Conservation (phyloP, 2,329 filamentous ascomycete species). For the Biscogniauxia sp. region DNA sequence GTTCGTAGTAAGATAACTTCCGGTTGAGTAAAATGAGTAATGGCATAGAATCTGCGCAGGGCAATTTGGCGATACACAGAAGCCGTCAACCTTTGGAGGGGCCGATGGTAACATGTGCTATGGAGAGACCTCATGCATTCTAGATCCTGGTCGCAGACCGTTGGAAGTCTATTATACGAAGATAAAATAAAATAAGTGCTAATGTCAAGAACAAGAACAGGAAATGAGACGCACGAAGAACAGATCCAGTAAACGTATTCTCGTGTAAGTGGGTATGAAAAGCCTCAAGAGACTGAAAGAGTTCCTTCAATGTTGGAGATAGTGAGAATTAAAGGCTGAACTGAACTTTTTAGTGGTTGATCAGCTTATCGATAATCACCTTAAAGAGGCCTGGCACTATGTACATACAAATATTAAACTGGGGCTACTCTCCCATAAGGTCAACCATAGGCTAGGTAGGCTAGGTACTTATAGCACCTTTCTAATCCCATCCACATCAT, state of each 20-base stretch:
- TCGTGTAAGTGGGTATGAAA: conserved; percentile 17
- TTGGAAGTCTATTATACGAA: not conserved
- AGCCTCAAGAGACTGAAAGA: not conserved
- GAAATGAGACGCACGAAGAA: not conserved
- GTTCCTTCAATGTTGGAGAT: not conserved
- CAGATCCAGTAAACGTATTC: not conserved
- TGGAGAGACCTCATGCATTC: conserved; percentile 26
- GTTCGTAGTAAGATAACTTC: not conserved
- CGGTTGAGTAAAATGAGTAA: conserved; percentile 1
- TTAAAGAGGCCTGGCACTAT: too few species aligned
- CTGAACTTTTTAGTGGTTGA: not conserved
- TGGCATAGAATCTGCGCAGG: conserved; percentile 23
- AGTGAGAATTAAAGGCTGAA: not conserved
- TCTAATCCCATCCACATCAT: not conserved
- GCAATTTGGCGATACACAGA: conserved; percentile 9
- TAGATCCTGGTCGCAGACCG: not conserved
- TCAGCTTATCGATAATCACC: conserved; percentile 26
- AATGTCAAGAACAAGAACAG: not conserved
- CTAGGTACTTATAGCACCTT: conserved; percentile 1
- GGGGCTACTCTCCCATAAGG: not conserved
- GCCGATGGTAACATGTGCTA: conserved; percentile 23
- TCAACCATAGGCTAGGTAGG: not conserved
- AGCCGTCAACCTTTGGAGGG: conserved; percentile 10
- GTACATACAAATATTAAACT: conserved; percentile 8
- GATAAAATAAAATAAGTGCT: not conserved